These are phyloP conservation scores for Porogramme epimiltina DNA, from an alignment of 1,284 basidiomycete species.

Conservation along the genomic window DNA sequence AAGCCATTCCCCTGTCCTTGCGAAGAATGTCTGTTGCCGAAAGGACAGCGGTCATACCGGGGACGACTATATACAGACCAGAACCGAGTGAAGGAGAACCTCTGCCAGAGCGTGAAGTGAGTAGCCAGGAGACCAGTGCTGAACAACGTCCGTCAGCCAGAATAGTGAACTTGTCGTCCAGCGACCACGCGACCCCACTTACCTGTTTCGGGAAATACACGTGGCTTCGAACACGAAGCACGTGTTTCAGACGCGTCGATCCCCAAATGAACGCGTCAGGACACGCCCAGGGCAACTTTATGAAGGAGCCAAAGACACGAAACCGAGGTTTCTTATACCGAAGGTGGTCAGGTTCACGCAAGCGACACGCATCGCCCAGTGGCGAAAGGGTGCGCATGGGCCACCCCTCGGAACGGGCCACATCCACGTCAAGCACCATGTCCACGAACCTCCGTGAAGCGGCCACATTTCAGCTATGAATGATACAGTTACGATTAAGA, in stretches of 20 bases:
- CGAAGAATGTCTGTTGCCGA: slow-evolving; percentile 57
- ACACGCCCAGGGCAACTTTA: too few species aligned
- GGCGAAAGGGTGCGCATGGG: too few species aligned
- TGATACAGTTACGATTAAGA: too few species aligned
- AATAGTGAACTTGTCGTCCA: slow-evolving; percentile 27
- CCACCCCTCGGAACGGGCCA: too few species aligned
- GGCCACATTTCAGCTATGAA: too few species aligned
- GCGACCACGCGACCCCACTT: slow-evolving; percentile 25
- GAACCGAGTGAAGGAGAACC: slow-evolving; percentile 23
- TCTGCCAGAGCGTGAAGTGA: slow-evolving; percentile 16
- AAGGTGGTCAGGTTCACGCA: too few species aligned
- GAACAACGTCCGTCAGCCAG: slow-evolving; percentile 26
- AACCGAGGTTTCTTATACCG: too few species aligned
- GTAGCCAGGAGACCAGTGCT: slow-evolving; percentile 16
- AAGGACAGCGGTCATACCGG: slow-evolving; percentile 66
- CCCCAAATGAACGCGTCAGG: too few species aligned
- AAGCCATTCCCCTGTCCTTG: slow-evolving; percentile 57
- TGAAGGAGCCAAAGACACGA: too few species aligned
- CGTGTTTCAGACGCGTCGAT: slow-evolving; percentile 3
- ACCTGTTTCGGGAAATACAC: slow-evolving; percentile 15
- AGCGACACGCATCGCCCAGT: too few species aligned
- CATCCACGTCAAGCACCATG: too few species aligned
- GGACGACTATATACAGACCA: slow-evolving; percentile 31
- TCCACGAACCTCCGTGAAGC: too few species aligned
- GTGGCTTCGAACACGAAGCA: slow-evolving; percentile 9